Evolutionary conservation across 768 basidiomycete genomes (phyloP).

Genomic region (Hypholoma sublateritium): DNA sequence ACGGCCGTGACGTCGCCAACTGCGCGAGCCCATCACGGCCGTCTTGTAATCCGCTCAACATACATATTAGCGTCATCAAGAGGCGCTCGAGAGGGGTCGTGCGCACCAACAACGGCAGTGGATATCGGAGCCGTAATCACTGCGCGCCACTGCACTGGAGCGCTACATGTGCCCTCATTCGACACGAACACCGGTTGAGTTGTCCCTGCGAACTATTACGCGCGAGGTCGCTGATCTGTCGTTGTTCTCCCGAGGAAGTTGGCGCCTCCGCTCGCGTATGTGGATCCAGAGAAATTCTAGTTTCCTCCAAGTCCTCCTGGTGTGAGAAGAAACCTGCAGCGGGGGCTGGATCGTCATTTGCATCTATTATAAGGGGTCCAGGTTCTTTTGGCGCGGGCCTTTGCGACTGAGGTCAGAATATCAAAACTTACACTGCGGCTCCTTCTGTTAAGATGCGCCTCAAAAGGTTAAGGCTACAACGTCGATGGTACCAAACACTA

Average conservation of each 20-base stretch:
- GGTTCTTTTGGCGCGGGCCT: background rate
- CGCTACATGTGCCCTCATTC: constrained; percentile 9
- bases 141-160: too few relatives aligned
- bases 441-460: constrained; percentile 59
- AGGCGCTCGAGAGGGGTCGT: background rate
- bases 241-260: background rate
- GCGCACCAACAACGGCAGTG: constrained; percentile 45
- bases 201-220: background rate
- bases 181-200: background rate
- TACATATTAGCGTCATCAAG: background rate
- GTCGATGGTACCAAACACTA: too few relatives aligned
- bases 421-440: constrained; percentile 9
- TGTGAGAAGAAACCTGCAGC: background rate
- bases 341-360: background rate
- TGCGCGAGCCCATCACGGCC: constrained; percentile 66
- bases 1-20: constrained; percentile 58
- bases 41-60: constrained; percentile 51
- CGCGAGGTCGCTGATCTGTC: background rate
- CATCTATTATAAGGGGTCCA: constrained; percentile 3
- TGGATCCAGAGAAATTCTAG: background rate
- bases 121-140: constrained; percentile 13
- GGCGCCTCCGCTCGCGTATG: background rate
- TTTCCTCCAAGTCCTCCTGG: background rate
- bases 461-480: too few relatives aligned
- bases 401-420: background rate